A percentile compares a stretch with the other conserved stretches of the same genome.
phyloP scores from a whole-genome alignment of 78 protist species.

The Corallochytrium limacisporum region DNA sequence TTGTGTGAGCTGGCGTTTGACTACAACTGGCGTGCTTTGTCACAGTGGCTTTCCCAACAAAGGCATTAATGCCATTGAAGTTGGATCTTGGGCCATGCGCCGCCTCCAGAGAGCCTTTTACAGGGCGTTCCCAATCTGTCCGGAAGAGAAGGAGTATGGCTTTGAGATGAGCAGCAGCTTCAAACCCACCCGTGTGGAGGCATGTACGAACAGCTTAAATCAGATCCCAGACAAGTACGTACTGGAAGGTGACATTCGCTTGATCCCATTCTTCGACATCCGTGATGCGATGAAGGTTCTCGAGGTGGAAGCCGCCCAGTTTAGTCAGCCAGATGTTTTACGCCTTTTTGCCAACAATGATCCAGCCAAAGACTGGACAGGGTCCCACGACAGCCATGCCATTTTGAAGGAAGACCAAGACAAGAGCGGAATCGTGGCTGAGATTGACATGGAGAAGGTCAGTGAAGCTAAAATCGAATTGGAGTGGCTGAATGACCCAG shows the following conservation, averaged over 20 bases:
- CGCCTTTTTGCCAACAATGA: not conserved
- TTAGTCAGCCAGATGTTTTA: not conserved
- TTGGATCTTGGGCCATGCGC: slow-evolving; percentile 28
- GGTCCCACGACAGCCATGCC: too few relatives aligned
- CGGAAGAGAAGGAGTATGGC: slow-evolving; percentile 20
- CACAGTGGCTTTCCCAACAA: slow-evolving; percentile 49
- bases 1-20: slow-evolving; percentile 31
- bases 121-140: slow-evolving; percentile 28
- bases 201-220: slow-evolving; percentile 15
- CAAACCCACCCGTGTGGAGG: slow-evolving; percentile 43
- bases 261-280: slow-evolving; percentile 42
- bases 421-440: too few relatives aligned
- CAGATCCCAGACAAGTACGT: slow-evolving; percentile 38
- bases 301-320: not conserved
- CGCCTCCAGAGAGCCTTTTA: slow-evolving; percentile 41
- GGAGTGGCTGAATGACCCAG: not conserved
- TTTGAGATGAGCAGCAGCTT: slow-evolving; percentile 20
- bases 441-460: not conserved
- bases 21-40: slow-evolving; percentile 38
- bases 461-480: slow-evolving; percentile 2
- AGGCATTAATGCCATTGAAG: slow-evolving; percentile 22
- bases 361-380: too few relatives aligned
- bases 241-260: slow-evolving; percentile 46
- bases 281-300: slow-evolving; percentile 6
- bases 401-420: too few relatives aligned